These are phyloP conservation scores for Sodiomyces alkalinus DNA, from an alignment of 2,329 filamentous ascomycete species.

Conservation along the genomic window DNA sequence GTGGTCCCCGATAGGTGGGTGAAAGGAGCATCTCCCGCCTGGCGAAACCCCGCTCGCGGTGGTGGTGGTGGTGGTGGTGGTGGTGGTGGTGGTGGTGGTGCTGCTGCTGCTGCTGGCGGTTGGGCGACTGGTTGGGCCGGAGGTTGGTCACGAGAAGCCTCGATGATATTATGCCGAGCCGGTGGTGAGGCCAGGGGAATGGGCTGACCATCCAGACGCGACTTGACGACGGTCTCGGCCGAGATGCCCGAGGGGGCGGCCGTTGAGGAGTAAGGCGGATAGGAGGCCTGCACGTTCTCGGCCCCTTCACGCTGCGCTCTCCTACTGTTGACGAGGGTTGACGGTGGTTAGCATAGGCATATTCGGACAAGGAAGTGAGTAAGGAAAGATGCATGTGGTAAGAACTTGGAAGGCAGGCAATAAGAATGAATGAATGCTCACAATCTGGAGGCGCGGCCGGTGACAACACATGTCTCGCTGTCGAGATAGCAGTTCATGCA, in stretches of 20 bases:
- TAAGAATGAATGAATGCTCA: no score
- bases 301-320: slow-evolving; percentile 13
- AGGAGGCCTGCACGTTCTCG: slow-evolving; percentile 13
- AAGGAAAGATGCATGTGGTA: background rate
- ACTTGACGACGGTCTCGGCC: slow-evolving; percentile 14
- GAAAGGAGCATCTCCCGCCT: no score
- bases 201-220: slow-evolving; percentile 12
- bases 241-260: slow-evolving; percentile 11
- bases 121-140: background rate
- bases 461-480: slow-evolving; percentile 27
- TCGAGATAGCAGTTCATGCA: slow-evolving; percentile 38
- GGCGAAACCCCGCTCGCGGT: no score
- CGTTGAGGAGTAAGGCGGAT: slow-evolving; percentile 14
- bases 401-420: no score
- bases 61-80: no score
- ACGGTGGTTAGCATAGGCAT: background rate
- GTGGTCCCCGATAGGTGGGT: no score
- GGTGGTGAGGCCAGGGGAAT: no score
- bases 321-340: no score
- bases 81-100: no score
- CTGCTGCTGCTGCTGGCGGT: background rate
- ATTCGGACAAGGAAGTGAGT: no score
- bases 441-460: slow-evolving; percentile 23
- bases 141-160: no score
- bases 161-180: no score